Conservation (phyloP, 306 rosid genomes). For the Mimosa pudica region DNA sequence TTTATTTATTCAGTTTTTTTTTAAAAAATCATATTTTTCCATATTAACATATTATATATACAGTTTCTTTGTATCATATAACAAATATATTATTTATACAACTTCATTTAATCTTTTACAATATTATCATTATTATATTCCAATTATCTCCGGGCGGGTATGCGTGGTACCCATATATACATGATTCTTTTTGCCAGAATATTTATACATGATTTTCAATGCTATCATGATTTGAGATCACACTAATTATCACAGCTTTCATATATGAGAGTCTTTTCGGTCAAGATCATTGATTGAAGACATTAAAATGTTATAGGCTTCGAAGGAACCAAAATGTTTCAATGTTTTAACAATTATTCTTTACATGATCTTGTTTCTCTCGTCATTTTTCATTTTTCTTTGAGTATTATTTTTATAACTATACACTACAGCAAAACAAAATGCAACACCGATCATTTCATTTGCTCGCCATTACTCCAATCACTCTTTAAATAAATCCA, state of each 20-base stretch:
- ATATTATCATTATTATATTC: not conserved
- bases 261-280: constrained; percentile 37
- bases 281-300: constrained; percentile 44
- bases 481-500: constrained; percentile 1
- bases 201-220: constrained; percentile 3
- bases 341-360: constrained; percentile 38
- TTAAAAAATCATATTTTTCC: too few relatives aligned
- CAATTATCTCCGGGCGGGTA: constrained; percentile 34
- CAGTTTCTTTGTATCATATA: too few relatives aligned
- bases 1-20: not conserved
- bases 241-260: constrained; percentile 34
- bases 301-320: constrained; percentile 41
- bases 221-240: constrained; percentile 35
- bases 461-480: constrained; percentile 39
- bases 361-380: constrained; percentile 31
- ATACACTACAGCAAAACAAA: not conserved
- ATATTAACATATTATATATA: too few relatives aligned
- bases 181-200: too few relatives aligned
- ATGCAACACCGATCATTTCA: constrained; percentile 30
- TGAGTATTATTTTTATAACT: not conserved
- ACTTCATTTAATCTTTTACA: not conserved
- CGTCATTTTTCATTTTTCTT: not conserved
- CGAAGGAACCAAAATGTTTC: constrained; percentile 41
- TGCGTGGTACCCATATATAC: too few relatives aligned
- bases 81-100: too few relatives aligned